Percentiles rank a stretch among this genome's conserved stretches.
Conservation (phyloP, 495 filamentous ascomycete genomes). For the Xeromyces bisporus region DNA sequence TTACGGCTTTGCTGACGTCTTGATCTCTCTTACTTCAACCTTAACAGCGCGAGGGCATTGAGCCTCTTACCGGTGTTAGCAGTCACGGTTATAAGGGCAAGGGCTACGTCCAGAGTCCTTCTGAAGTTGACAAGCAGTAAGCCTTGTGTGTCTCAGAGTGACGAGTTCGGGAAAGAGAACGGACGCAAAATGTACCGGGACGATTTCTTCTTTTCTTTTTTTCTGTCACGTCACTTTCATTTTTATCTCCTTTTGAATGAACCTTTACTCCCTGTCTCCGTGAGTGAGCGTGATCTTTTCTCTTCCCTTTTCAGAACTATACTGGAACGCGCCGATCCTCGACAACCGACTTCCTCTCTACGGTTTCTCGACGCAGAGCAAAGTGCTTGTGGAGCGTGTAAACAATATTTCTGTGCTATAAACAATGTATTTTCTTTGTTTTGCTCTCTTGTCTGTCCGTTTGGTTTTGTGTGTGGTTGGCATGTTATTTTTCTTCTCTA, state of each 20-base stretch:
- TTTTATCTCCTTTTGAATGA: too few relatives aligned
- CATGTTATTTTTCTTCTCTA: conserved; percentile 10
- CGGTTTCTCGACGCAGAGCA: too few relatives aligned
- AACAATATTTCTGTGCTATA: conserved; percentile 39
- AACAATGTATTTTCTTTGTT: conserved; percentile 33
- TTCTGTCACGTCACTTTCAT: too few relatives aligned
- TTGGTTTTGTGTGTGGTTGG: neutral
- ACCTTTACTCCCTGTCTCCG: too few relatives aligned
- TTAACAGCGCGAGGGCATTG: conserved; percentile 59
- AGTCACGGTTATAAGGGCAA: conserved; percentile 64
- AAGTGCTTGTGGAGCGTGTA: conserved; percentile 32
- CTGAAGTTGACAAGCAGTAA: conserved; percentile 27
- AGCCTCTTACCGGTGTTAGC: conserved; percentile 78
- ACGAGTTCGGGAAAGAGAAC: neutral
- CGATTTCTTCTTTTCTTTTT: too few relatives aligned
- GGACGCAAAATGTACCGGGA: neutral
- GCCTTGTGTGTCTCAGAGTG: conserved; percentile 6
- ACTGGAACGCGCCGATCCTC: too few relatives aligned
- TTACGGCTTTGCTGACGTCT: neutral
- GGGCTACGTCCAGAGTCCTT: conserved; percentile 64
- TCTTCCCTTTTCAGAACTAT: too few relatives aligned
- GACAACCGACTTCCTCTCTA: too few relatives aligned
- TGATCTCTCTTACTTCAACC: conserved; percentile 5
- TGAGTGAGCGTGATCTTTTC: too few relatives aligned
- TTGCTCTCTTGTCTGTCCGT: conserved; percentile 22